phyloP scores from a whole-genome alignment of 1,139 yeast genomes.

The Yamadazyma dushanensis region DNA sequence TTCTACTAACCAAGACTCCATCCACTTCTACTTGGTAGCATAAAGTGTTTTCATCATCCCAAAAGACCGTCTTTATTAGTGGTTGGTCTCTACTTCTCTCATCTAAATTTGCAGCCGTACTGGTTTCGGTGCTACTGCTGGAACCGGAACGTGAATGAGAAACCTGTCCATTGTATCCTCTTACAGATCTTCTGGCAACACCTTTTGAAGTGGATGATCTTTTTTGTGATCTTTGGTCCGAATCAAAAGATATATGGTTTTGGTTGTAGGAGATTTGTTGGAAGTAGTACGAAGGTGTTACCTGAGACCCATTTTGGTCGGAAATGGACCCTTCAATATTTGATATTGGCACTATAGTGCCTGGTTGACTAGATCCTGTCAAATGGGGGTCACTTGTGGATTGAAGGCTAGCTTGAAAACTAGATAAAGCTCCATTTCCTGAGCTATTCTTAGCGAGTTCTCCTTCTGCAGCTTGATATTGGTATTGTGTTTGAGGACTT shows the following conservation, averaged over 20 bases:
- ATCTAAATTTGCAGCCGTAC: constrained; percentile 3
- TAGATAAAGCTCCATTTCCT: too few species aligned
- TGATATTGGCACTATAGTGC: too few species aligned
- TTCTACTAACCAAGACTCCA: constrained; percentile 47
- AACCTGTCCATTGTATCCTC: constrained; percentile 10
- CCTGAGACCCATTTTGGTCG: too few species aligned
- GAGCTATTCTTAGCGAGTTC: not conserved
- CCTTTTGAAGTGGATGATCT: constrained; percentile 8
- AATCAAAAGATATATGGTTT: not conserved
- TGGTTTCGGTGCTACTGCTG: constrained; percentile 6
- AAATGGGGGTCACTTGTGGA: too few species aligned
- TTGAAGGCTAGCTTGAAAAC: too few species aligned
- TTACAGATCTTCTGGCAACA: constrained; percentile 18
- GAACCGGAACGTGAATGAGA: constrained; percentile 5
- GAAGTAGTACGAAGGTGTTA: not conserved
- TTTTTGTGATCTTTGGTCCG: not conserved
- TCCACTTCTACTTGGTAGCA: constrained; percentile 52
- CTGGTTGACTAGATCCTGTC: too few species aligned
- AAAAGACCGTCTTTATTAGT: constrained; percentile 42
- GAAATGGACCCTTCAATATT: too few species aligned
- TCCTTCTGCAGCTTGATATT: not conserved
- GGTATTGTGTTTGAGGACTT: not conserved
- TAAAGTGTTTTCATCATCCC: constrained; percentile 50
- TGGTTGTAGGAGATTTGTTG: constrained; percentile 1
- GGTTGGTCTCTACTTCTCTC: constrained; percentile 29